Evolutionary conservation across 1,139 yeast genomes (phyloP), one percentile per base, ranked within the genome.

Genomic region (Hyphopichia pseudoburtonii): DNA sequence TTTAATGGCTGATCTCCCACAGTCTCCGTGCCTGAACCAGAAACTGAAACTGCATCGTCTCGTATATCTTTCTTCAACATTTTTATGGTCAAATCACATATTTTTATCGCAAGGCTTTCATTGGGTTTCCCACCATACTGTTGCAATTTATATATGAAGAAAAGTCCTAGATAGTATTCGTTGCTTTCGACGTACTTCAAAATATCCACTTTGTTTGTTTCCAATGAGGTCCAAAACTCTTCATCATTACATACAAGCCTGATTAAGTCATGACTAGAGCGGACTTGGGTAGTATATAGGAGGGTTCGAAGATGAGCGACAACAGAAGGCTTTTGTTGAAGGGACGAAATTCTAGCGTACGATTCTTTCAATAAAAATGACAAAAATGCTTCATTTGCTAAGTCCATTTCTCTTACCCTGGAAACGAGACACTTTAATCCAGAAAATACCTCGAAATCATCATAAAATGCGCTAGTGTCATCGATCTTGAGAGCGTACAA

Each of bases 1-100:
- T 48, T 35, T 23, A 40, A 32, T 0, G 35, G 24, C 17, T 26
- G 26, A 10, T 30, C 17, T 5, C 31, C 30, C 12, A 28, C 15
- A 4, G 23, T 21, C 10, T 21, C 10, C 7, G 10, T 21, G 10
- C 10, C 7, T 21, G 23, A 7, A 21, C 22, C 6, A 19, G 22
- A 19, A 27, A 11, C 18, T 6, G 17, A n/a, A 18, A 30, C 9
- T 10, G 19, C 14, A 16, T 17, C 23, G 5, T 33, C 34, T 22
- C 14, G 38, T 11, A 4, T 17, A 12, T 41, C 45, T 4, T 38
- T 37, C 5, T 35, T 37, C 18, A 51, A 28, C 22, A 54, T 37
- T 17, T 40, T 43, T 5, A 37, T 23, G 2, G 44, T 28, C 16
- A 47, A 9, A 12, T 35, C 36, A 41, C 54, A 49, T 21, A 60